Base-by-base conservation (phyloP, 371 early-diverging fungal genomes). In the Haplosporangium sp. region DNA sequence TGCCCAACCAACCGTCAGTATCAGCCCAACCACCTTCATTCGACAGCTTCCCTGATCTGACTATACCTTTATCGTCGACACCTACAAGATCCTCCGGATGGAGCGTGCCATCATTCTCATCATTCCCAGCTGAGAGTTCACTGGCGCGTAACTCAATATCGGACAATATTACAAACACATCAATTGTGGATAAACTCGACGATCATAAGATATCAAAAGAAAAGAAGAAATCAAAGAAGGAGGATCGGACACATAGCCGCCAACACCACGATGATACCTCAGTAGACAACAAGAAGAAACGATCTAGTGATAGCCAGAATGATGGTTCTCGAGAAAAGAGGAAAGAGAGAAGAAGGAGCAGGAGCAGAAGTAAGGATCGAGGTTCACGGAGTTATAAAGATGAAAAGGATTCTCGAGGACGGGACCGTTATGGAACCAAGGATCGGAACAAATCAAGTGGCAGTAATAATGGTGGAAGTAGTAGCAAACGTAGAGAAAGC, bases 1-100 rank as follows among this genome's bases (percentile, higher is more conserved):
- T 10, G 9, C 42, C 27, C 27, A 27, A 58, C 6, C 34, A 52
- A 47, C 40, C 44, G 2, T 4, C 13, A n/a, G 20, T 19, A 4
- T 50, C 68, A 37, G 52, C 0, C 4, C 58, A 57, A 1, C 75
- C 75, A 48, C 77, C 77, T 45, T 56, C 68, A 5, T 77, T 77
- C 39, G 72, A 72, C 60, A 77, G 77, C 42, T 77, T 72, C 19
- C 77, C 77, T 6, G 77, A 71, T 61, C n/a, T 70, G 6, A 1
- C 59, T 9, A 45, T 62, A 19, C 75, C 69, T 0, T 8, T 39
- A 20, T 11, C 63, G 1, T 50, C 62, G 6, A 17, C 58, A 4
- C 47, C 66, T 7, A n/a, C 59, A 4, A 10, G 20, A 20, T 4
- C 19, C 34, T 27, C 53, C n/a, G 27, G 27, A 6, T 58, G 19